These are phyloP conservation scores for Colletotrichum coccodes DNA, from an alignment of 2,329 filamentous ascomycete genomes.

Conservation along the genomic window DNA sequence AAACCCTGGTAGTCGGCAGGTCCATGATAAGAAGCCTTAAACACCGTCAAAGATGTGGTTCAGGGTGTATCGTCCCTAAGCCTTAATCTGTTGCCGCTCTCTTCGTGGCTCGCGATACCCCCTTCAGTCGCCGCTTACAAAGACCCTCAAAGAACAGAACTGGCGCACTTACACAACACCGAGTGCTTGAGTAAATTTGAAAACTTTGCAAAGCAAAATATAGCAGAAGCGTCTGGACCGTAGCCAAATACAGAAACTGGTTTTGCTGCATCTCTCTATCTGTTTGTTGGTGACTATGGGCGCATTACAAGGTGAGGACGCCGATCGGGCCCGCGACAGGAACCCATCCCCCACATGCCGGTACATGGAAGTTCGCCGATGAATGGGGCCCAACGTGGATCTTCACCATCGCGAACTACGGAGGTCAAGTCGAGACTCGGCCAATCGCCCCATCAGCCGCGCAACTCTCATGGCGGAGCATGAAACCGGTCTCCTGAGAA, in stretches of 20 bases:
- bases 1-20: not conserved
- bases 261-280: not conserved
- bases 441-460: conserved; percentile 17
- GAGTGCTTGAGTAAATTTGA: no score
- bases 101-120: not conserved
- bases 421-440: conserved; percentile 5
- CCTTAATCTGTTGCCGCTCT: conserved; percentile 13
- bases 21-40: not conserved
- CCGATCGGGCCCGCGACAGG: not conserved
- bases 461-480: conserved; percentile 10
- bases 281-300: no score
- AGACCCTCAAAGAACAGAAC: not conserved
- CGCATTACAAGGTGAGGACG: not conserved
- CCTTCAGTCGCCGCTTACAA: not conserved
- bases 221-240: no score
- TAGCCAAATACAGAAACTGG: not conserved
- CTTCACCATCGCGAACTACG: conserved; percentile 7
- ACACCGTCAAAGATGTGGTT: not conserved
- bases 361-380: conserved; percentile 17
- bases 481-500: not conserved
- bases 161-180: no score
- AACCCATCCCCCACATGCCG: conserved; percentile 1
- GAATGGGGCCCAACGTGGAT: conserved; percentile 9
- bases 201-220: no score
- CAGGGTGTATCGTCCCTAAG: conserved; percentile 3